Evolutionary conservation across 306 rosid species (phyloP), one percentile per base, ranked within the genome.

Genomic region (Erythrophleum fordii): DNA sequence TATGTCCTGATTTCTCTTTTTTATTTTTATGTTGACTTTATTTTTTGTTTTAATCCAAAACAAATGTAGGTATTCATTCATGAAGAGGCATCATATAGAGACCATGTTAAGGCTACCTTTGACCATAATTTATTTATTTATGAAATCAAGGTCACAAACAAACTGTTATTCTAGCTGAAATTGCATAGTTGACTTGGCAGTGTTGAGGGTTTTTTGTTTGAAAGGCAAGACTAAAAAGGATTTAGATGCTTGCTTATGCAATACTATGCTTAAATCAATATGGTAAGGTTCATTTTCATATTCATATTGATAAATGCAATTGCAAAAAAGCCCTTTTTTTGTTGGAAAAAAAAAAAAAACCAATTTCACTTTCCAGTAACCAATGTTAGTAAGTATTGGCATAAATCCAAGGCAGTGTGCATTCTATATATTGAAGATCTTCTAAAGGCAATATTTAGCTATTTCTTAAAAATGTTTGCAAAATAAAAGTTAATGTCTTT

Each of bases 1-100:
- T 95, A 95, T 71, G 97, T 67, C 80, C 79, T 56, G 4, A 69
- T 60, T 80, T 83, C 65, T 70, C 41, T 78, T 22, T 55, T 56
- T 51, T 46, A 31, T 78, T 62, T 31, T 28, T 48, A 31, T 39
- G 68, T 34, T 58, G 72, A 20, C 35, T 44, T 20, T 3, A 9
- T 29, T 8, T 74, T 75, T 49, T 31, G 3, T 11, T 29, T 68
- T 51, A 48, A 76, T 44, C 37, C 16, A 37, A 60, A 48, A 26
- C 48, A 44, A 35, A 39, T 73, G 8, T 60, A 22, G 4, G 22
- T 58, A 56, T 72, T 83, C 60, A 37, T 61, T 82, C 52, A 55
- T 65, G 62, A 82, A 75, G 69, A 28, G 35, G 52, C 64, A 41
- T 65, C 39, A 22, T 23, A 26, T 42, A 52, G 13, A 51, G 83